These are phyloP conservation scores for Capronia epimyces DNA, from an alignment of 2,329 filamentous ascomycete species.

Conservation along the genomic window DNA sequence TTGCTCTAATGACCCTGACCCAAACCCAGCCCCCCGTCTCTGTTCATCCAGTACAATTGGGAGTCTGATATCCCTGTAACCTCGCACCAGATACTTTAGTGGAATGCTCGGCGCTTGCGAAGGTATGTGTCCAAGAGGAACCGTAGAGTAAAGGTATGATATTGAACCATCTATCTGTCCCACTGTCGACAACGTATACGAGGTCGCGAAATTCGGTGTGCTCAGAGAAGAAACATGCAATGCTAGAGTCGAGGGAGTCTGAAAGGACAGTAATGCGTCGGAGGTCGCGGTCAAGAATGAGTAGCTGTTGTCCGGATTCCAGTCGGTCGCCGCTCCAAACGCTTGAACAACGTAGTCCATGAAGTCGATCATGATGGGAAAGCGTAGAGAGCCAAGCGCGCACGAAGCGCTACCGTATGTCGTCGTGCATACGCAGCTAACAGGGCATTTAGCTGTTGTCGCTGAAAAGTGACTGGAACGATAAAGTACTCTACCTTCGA, in stretches of 20 bases:
- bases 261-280: constrained; percentile 80
- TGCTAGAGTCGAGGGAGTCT: constrained; percentile 75
- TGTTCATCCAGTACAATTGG: constrained; percentile 21
- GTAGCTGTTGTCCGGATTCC: constrained; percentile 91
- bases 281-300: constrained; percentile 77
- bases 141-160: constrained; percentile 89
- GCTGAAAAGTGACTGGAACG: no score
- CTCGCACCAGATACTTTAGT: constrained; percentile 69
- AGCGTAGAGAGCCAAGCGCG: constrained; percentile 7
- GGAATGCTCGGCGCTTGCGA: constrained; percentile 71
- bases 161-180: constrained; percentile 95
- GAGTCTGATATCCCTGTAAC: constrained; percentile 55
- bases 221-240: constrained; percentile 86
- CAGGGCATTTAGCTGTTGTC: no score
- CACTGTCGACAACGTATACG: constrained; percentile 82
- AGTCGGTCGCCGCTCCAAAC: constrained; percentile 79
- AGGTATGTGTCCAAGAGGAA: constrained; percentile 61
- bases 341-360: constrained; percentile 94
- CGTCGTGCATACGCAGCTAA: constrained; percentile 20
- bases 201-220: constrained; percentile 87
- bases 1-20: constrained; percentile 38
- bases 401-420: constrained; percentile 21
- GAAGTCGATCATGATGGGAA: constrained; percentile 74
- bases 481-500: no score
- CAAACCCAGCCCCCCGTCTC: constrained; percentile 29